Evolutionary conservation across 768 basidiomycete genomes (phyloP).

Genomic region (Psilocybe cubensis): DNA sequence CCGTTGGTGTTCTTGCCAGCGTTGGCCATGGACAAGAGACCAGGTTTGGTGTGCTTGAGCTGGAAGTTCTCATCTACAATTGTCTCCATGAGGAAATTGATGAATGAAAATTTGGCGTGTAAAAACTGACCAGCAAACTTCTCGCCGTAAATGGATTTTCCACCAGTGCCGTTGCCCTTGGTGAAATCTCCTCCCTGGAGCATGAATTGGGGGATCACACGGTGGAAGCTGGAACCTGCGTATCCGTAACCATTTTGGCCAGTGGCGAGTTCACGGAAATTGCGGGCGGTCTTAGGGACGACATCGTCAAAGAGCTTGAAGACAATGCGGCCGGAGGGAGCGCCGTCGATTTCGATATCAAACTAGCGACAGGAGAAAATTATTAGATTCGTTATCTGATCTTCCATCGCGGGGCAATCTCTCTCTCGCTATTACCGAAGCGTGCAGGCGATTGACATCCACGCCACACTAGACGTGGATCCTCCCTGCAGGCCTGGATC

Average conservation of each 20-base stretch:
- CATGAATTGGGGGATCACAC: slow-evolving; percentile 87
- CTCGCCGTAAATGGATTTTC: slow-evolving; percentile 78
- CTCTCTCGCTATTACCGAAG: slow-evolving; percentile 11
- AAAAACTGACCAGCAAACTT: slow-evolving; percentile 60
- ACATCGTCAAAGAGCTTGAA: slow-evolving; percentile 88
- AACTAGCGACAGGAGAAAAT: slow-evolving; percentile 48
- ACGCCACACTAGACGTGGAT: slow-evolving; percentile 1
- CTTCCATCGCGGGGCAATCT: neutral
- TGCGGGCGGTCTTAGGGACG: slow-evolving; percentile 74
- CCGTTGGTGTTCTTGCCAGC: slow-evolving; percentile 85
- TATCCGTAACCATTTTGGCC: slow-evolving; percentile 80
- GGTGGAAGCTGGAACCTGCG: slow-evolving; percentile 72
- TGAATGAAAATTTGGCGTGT: neutral
- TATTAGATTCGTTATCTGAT: slow-evolving; percentile 5
- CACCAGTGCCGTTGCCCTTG: slow-evolving; percentile 69
- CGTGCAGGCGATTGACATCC: slow-evolving; percentile 2
- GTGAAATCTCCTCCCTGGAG: slow-evolving; percentile 94
- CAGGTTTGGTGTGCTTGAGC: slow-evolving; percentile 72
- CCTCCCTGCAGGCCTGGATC: slow-evolving; percentile 4
- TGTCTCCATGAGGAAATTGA: neutral
- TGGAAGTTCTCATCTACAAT: slow-evolving; percentile 82
- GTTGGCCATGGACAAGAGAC: slow-evolving; percentile 82
- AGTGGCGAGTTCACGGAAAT: slow-evolving; percentile 91
- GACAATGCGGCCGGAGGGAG: slow-evolving; percentile 58
- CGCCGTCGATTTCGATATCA: slow-evolving; percentile 55